Conservation (phyloP, 2,329 filamentous ascomycete genomes). For the Claviceps pusilla region DNA sequence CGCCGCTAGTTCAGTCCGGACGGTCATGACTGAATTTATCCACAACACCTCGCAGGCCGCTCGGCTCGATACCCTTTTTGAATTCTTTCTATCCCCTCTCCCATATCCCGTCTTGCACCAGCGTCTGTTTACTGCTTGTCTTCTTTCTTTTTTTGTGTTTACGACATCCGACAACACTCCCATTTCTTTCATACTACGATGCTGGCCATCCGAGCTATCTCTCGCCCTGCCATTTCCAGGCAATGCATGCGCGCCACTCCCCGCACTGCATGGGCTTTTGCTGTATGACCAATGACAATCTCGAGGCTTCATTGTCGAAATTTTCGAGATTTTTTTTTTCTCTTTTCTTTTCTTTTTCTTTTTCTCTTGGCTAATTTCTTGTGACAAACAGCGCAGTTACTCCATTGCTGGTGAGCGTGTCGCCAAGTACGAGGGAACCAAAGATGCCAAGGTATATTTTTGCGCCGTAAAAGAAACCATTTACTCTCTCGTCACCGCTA, state of each 20-base stretch:
- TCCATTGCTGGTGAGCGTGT: constrained; percentile 54
- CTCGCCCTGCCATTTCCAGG: constrained; percentile 51
- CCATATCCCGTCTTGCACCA: constrained; percentile 6
- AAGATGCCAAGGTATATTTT: constrained; percentile 64
- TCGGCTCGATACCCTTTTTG: not conserved
- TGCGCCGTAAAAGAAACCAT: not conserved
- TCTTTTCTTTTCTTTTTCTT: not conserved
- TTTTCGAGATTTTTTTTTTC: no score
- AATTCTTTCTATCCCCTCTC: constrained; percentile 5
- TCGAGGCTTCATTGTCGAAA: constrained; percentile 1
- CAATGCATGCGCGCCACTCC: constrained; percentile 62
- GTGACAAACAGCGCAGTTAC: constrained; percentile 46
- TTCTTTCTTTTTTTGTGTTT: constrained; percentile 8
- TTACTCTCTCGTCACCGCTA: not conserved
- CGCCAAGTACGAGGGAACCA: constrained; percentile 85
- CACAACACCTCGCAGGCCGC: constrained; percentile 8
- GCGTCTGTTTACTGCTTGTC: constrained; percentile 12
- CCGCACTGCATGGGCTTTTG: constrained; percentile 30
- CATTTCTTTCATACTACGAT: constrained; percentile 36
- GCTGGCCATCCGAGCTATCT: constrained; percentile 68
- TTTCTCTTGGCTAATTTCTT: constrained; percentile 3
- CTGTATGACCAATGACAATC: constrained; percentile 16
- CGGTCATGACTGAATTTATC: constrained; percentile 9
- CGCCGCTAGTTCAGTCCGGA: not conserved
- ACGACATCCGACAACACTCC: constrained; percentile 8